These are phyloP conservation scores for Polygonum maritimum DNA, from an alignment of 148 eudicot genomes.

Conservation along the genomic window DNA sequence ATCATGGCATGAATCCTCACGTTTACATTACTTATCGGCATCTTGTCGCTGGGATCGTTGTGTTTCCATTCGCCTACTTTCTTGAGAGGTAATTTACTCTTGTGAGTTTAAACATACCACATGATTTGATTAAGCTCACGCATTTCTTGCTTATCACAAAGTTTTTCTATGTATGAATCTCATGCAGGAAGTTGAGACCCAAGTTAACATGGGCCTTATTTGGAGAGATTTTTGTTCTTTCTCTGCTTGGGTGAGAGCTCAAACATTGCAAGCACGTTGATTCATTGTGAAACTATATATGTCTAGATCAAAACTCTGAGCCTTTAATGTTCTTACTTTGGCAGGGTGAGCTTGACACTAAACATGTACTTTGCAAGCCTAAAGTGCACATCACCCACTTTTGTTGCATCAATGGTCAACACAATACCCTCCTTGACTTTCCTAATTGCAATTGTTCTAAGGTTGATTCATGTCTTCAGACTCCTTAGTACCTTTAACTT, in stretches of 20 bases:
- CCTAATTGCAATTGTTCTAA: slow-evolving; percentile 51
- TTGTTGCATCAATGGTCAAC: slow-evolving; percentile 62
- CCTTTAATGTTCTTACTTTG: not conserved
- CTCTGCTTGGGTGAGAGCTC: slow-evolving; percentile 67
- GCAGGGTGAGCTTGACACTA: slow-evolving; percentile 67
- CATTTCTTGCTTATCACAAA: not conserved
- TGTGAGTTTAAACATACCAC: not conserved
- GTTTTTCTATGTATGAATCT: not conserved
- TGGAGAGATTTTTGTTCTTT: slow-evolving; percentile 53
- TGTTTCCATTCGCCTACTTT: slow-evolving; percentile 69
- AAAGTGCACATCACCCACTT: slow-evolving; percentile 64
- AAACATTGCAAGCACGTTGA: not conserved
- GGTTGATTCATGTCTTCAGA: slow-evolving; percentile 23
- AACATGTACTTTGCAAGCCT: slow-evolving; percentile 80
- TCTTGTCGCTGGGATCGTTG: slow-evolving; percentile 42
- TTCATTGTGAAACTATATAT: not conserved
- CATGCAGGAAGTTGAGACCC: slow-evolving; percentile 59
- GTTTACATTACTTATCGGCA: slow-evolving; percentile 73
- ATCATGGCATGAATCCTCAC: slow-evolving; percentile 79
- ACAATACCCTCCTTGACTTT: slow-evolving; percentile 68
- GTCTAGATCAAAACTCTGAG: not conserved
- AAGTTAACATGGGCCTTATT: slow-evolving; percentile 51
- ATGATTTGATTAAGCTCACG: not conserved
- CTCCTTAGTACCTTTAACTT: not conserved
- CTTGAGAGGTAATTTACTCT: slow-evolving; percentile 47